Conservation (phyloP, 2,329 filamentous ascomycete species). For the Pseudogymnoascus sp. region DNA sequence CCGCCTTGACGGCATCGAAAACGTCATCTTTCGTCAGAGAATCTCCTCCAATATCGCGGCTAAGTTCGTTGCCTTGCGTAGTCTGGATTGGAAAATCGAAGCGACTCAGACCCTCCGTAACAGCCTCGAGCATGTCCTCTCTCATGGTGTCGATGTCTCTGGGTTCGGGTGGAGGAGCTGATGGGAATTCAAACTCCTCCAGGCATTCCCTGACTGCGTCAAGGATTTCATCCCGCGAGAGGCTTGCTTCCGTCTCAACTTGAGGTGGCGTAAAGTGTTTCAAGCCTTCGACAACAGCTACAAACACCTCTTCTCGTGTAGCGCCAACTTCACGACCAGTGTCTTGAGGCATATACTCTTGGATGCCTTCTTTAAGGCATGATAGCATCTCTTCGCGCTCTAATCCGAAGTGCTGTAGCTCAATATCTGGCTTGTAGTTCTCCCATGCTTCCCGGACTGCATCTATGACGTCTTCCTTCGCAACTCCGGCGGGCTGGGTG, state of each 20-base stretch:
- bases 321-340: slow-evolving; percentile 42
- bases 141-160: slow-evolving; percentile 46
- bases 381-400: slow-evolving; percentile 85
- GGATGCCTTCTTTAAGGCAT: slow-evolving; percentile 77
- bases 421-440: slow-evolving; percentile 86
- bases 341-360: slow-evolving; percentile 54
- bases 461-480: slow-evolving; percentile 75
- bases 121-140: slow-evolving; percentile 56
- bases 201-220: slow-evolving; percentile 78
- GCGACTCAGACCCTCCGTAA: slow-evolving; percentile 49
- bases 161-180: slow-evolving; percentile 50
- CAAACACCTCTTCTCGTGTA: slow-evolving; percentile 76
- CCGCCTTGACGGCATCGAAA: slow-evolving; percentile 50
- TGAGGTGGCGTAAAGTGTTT: slow-evolving; percentile 71
- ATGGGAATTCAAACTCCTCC: slow-evolving; percentile 72
- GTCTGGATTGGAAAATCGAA: slow-evolving; percentile 36
- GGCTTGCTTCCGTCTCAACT: slow-evolving; percentile 57
- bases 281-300: slow-evolving; percentile 77
- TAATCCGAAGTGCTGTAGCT: slow-evolving; percentile 80
- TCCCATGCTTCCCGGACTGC: slow-evolving; percentile 90
- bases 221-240: slow-evolving; percentile 77
- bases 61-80: slow-evolving; percentile 37
- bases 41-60: slow-evolving; percentile 54
- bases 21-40: slow-evolving; percentile 45
- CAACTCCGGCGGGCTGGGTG: slow-evolving; percentile 43